Evolutionary conservation across 2,329 filamentous ascomycete species (phyloP).

Genomic region (Sclerotinia nivalis): DNA sequence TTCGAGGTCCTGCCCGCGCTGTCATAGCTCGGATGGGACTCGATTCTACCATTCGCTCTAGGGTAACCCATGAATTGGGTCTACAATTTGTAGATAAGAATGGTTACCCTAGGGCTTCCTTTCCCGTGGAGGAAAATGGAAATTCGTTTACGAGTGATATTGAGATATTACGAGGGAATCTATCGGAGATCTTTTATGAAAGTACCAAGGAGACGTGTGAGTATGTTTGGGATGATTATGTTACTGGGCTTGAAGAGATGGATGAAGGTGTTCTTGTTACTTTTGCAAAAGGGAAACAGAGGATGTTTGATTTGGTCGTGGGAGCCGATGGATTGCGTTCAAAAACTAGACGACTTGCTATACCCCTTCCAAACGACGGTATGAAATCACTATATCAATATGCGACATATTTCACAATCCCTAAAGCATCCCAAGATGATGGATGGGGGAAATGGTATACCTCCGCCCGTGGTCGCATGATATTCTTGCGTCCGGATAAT

Average conservation of each 20-base stretch:
- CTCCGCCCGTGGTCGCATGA: neutral
- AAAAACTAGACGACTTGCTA: constrained; percentile 48
- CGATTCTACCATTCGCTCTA: constrained; percentile 44
- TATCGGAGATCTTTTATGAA: constrained; percentile 45
- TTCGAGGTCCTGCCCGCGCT: constrained; percentile 47
- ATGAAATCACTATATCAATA: constrained; percentile 41
- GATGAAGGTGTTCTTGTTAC: neutral
- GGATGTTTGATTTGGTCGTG: constrained; percentile 48
- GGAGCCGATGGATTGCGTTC: constrained; percentile 52
- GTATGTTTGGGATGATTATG: constrained; percentile 24
- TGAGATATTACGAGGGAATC: constrained; percentile 49
- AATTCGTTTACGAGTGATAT: constrained; percentile 46
- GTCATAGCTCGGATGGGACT: constrained; percentile 46
- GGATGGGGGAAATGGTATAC: constrained; percentile 17
- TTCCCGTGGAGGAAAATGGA: constrained; percentile 38
- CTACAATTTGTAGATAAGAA: constrained; percentile 45
- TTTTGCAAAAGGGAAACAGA: constrained; percentile 1
- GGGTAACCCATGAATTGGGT: constrained; percentile 47
- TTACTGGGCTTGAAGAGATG: neutral
- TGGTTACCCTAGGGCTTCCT: constrained; percentile 43
- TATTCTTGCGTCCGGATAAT: constrained; percentile 10
- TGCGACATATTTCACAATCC: constrained; percentile 47
- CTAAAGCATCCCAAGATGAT: constrained; percentile 39
- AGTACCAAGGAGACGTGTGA: constrained; percentile 36
- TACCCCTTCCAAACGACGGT: constrained; percentile 45